Percentiles rank a stretch among this genome's conserved stretches.
These are phyloP conservation scores for Terfezia claveryi DNA, from an alignment of 495 filamentous ascomycete genomes.

Conservation along the genomic window DNA sequence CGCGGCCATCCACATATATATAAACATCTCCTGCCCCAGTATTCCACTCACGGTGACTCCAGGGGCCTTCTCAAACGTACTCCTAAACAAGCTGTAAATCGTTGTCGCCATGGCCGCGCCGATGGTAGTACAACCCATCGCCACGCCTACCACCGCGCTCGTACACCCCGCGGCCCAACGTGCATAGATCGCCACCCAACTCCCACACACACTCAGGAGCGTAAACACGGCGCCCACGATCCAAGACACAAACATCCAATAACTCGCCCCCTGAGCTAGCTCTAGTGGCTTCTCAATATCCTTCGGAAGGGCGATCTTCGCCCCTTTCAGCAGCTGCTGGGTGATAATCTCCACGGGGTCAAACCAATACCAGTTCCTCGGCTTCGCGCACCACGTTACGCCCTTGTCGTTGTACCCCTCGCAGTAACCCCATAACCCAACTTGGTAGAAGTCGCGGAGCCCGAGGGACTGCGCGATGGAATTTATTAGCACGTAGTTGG, in stretches of 20 bases:
- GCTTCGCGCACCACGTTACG: conserved; percentile 50
- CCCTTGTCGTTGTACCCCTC: conserved; percentile 55
- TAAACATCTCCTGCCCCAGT: conserved; percentile 55
- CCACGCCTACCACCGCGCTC: conserved; percentile 35
- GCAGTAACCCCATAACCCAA: conserved; percentile 77
- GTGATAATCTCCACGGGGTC: conserved; percentile 65
- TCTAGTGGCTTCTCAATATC: conserved; percentile 47
- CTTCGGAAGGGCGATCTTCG: conserved; percentile 57
- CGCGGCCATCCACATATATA: conserved; percentile 70
- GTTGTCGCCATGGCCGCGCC: conserved; percentile 55
- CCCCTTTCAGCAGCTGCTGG: conserved; percentile 55
- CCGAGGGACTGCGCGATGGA: conserved; percentile 72
- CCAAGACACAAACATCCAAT: conserved; percentile 85
- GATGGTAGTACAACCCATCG: conserved; percentile 42
- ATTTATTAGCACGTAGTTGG: conserved; percentile 60
- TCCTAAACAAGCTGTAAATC: conserved; percentile 57
- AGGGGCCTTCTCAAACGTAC: conserved; percentile 38
- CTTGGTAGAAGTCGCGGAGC: conserved; percentile 82
- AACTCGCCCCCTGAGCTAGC: conserved; percentile 53
- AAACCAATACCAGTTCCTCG: conserved; percentile 61
- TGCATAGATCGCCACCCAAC: conserved; percentile 24
- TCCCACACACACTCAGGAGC: conserved; percentile 25
- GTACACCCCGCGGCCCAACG: conserved; percentile 26
- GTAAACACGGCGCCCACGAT: conserved; percentile 42
- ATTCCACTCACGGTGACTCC: conserved; percentile 53